Evolutionary conservation across 129 eudicot species (phyloP).

Genomic region (Glebionis coronaria): DNA sequence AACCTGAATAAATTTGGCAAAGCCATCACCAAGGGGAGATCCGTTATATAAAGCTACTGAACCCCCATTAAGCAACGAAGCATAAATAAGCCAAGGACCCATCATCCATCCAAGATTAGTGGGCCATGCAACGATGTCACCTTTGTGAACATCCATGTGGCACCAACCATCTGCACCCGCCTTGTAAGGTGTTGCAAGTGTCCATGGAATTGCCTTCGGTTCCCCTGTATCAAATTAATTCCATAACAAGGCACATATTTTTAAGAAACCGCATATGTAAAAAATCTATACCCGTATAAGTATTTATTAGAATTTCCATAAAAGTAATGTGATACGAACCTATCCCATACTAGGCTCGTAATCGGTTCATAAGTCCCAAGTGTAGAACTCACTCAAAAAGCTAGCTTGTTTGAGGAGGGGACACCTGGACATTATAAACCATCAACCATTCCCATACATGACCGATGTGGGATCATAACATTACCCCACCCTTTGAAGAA

Average conservation of each 20-base stretch:
- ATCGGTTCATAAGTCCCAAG: too few species aligned
- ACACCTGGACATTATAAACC: too few species aligned
- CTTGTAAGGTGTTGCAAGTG: constrained; percentile 68
- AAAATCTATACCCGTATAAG: background rate
- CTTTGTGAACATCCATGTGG: constrained; percentile 71
- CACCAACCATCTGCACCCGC: constrained; percentile 97
- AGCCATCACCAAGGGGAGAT: constrained; percentile 73
- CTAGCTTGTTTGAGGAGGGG: too few species aligned
- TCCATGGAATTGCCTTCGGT: constrained; percentile 99
- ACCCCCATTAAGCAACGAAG: constrained; percentile 75
- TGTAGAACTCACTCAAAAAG: too few species aligned
- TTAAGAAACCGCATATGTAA: background rate
- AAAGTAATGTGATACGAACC: too few species aligned
- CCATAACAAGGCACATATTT: background rate
- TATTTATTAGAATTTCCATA: background rate
- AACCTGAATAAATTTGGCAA: constrained; percentile 96
- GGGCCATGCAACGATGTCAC: constrained; percentile 92
- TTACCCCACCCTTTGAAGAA: too few species aligned
- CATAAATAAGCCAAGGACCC: constrained; percentile 97
- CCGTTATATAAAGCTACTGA: constrained; percentile 86
- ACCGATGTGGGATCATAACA: too few species aligned
- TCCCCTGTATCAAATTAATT: constrained; percentile 44
- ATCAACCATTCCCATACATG: too few species aligned
- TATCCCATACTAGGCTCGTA: too few species aligned
- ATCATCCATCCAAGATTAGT: constrained; percentile 99